phyloP scores from a whole-genome alignment of 306 rosid species.

The Macrotyloma uniflorum region DNA sequence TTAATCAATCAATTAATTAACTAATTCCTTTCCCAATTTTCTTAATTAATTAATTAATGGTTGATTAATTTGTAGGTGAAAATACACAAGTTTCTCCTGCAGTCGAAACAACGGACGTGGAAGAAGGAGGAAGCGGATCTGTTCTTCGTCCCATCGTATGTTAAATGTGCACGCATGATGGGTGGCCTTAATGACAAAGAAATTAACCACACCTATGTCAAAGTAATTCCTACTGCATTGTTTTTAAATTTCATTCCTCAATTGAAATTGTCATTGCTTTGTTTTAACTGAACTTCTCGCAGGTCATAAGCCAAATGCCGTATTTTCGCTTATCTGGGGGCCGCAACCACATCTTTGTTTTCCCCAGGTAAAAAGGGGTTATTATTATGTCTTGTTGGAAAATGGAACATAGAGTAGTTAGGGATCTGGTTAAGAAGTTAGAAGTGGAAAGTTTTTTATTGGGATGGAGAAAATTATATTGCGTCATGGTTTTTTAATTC shows the following conservation, averaged over 20 bases:
- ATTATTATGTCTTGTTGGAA: not conserved
- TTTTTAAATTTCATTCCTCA: not conserved
- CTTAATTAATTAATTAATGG: not conserved
- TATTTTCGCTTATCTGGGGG: slow-evolving; percentile 95
- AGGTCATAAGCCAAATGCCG: slow-evolving; percentile 95
- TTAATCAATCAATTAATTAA: slow-evolving; percentile 62
- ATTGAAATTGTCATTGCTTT: slow-evolving; percentile 25
- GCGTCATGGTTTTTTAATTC: too few relatives aligned
- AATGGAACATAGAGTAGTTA: not conserved
- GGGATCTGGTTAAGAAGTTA: not conserved
- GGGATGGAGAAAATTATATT: too few relatives aligned
- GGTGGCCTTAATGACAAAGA: slow-evolving; percentile 93
- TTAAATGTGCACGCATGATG: slow-evolving; percentile 86
- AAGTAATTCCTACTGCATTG: slow-evolving; percentile 40
- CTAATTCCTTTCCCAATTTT: not conserved
- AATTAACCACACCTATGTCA: slow-evolving; percentile 68
- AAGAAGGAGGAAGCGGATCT: slow-evolving; percentile 91
- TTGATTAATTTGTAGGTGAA: slow-evolving; percentile 65
- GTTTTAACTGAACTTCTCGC: slow-evolving; percentile 13
- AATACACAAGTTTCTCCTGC: slow-evolving; percentile 76
- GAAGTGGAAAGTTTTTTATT: too few relatives aligned
- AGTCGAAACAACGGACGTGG: slow-evolving; percentile 65
- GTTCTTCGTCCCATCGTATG: slow-evolving; percentile 89
- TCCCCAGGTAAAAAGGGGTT: slow-evolving; percentile 68
- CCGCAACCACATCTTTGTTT: slow-evolving; percentile 88